phyloP scores from a whole-genome alignment of 2,329 filamentous ascomycete genomes.

The Botrytis paeoniae region DNA sequence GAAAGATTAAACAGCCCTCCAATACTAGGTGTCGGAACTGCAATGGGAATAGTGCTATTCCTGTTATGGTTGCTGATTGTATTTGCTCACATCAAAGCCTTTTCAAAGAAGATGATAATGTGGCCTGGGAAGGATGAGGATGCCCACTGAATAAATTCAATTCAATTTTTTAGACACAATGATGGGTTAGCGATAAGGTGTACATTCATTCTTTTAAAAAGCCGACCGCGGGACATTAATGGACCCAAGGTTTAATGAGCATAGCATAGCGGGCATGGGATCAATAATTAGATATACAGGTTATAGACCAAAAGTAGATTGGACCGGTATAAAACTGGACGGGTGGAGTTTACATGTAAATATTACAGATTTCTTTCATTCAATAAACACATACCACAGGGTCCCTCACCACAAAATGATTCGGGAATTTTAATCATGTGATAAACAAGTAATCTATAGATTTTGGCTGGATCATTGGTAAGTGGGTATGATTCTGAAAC shows the following conservation, averaged over 20 bases:
- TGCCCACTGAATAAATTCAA: slow-evolving; percentile 22
- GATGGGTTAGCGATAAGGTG: background rate
- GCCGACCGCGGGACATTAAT: slow-evolving; percentile 1
- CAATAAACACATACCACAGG: slow-evolving; percentile 18
- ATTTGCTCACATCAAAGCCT: slow-evolving; percentile 34
- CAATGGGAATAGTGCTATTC: slow-evolving; percentile 48
- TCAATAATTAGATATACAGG: background rate
- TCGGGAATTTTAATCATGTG: background rate
- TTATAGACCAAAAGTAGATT: background rate
- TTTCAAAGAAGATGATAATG: slow-evolving; percentile 36
- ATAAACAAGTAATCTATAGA: background rate
- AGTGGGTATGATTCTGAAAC: background rate
- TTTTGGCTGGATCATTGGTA: background rate
- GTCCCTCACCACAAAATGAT: slow-evolving; percentile 15
- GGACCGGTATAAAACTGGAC: background rate
- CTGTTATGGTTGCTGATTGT: slow-evolving; percentile 35
- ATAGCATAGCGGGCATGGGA: slow-evolving; percentile 5
- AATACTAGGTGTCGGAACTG: slow-evolving; percentile 49
- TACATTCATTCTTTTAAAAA: slow-evolving; percentile 16
- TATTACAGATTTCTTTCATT: slow-evolving; percentile 8
- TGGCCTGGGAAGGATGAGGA: slow-evolving; percentile 41
- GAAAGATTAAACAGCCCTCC: slow-evolving; percentile 46
- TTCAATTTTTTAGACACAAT: background rate
- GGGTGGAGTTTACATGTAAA: slow-evolving; percentile 10
- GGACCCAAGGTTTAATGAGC: slow-evolving; percentile 2